A percentile compares a stretch with the other conserved stretches of the same genome.
Conservation (phyloP, 352 stramenopile species). For the Phytopythium ostracodes region DNA sequence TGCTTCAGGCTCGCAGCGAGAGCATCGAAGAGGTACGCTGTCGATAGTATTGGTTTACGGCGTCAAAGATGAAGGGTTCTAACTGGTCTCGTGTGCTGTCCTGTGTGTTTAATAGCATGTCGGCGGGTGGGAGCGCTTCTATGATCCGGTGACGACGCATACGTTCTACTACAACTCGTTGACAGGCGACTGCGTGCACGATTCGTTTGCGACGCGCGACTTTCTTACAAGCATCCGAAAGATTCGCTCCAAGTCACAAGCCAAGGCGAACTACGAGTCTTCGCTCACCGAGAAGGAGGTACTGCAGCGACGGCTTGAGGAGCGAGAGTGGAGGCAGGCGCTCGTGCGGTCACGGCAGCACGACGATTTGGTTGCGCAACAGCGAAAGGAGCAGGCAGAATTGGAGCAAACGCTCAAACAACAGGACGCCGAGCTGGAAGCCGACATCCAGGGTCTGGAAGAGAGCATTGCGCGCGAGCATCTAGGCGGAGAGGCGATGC, state of each 20-base stretch:
- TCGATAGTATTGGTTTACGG: not conserved
- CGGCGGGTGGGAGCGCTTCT: slow-evolving; percentile 54
- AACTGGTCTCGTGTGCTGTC: not conserved
- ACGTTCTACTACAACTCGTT: slow-evolving; percentile 68
- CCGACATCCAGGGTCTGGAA: slow-evolving; percentile 40
- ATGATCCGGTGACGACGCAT: slow-evolving; percentile 45
- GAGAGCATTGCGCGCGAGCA: slow-evolving; percentile 54
- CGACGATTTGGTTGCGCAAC: slow-evolving; percentile 28
- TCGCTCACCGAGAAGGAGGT: slow-evolving; percentile 40
- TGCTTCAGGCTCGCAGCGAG: slow-evolving; percentile 52
- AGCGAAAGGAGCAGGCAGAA: slow-evolving; percentile 14
- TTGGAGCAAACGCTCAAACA: slow-evolving; percentile 18
- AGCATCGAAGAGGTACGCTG: slow-evolving; percentile 47
- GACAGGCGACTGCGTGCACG: slow-evolving; percentile 60
- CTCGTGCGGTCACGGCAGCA: slow-evolving; percentile 41
- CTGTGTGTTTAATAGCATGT: slow-evolving; percentile 14
- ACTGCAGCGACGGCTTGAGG: slow-evolving; percentile 43
- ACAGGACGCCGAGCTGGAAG: slow-evolving; percentile 33
- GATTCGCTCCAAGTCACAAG: not conserved
- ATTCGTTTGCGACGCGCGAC: slow-evolving; percentile 30
- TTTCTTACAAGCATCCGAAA: slow-evolving; percentile 40
- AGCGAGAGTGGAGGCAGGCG: slow-evolving; percentile 61
- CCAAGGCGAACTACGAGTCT: slow-evolving; percentile 15
- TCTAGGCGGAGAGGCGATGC: slow-evolving; percentile 13
- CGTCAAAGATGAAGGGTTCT: too few relatives aligned